A percentile compares a stretch with the other conserved stretches of the same genome.
These are phyloP conservation scores for Alternaria angustiovoidea DNA, from an alignment of 2,329 filamentous ascomycete species.

Conservation along the genomic window DNA sequence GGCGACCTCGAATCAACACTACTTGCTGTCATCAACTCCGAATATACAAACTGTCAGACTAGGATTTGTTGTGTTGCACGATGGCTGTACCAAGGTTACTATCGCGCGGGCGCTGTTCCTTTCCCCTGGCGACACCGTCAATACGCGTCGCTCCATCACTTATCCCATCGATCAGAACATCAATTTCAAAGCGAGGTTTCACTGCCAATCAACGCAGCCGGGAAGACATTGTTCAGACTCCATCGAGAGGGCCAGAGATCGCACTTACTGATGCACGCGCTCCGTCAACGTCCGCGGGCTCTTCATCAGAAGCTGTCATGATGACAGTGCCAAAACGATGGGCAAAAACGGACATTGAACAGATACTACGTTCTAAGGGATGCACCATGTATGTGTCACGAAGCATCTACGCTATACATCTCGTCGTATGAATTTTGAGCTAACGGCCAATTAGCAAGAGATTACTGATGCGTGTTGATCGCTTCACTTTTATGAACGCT, in stretches of 20 bases:
- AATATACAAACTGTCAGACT: background rate
- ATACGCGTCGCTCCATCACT: slow-evolving; percentile 19
- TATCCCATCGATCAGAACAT: slow-evolving; percentile 16
- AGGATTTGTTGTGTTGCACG: background rate
- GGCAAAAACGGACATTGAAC: slow-evolving; percentile 20
- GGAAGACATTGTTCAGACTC: slow-evolving; percentile 14
- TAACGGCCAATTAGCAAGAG: slow-evolving; percentile 20
- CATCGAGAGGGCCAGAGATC: slow-evolving; percentile 14
- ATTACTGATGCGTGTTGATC: slow-evolving; percentile 28
- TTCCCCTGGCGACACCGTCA: slow-evolving; percentile 20
- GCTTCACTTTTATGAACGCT: slow-evolving; percentile 28
- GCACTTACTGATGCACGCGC: slow-evolving; percentile 8
- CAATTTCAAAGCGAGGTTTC: slow-evolving; percentile 22
- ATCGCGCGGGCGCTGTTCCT: slow-evolving; percentile 17
- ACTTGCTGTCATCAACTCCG: background rate
- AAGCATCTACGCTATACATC: background rate
- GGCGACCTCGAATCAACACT: background rate
- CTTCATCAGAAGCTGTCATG: slow-evolving; percentile 20
- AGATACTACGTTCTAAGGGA: slow-evolving; percentile 23
- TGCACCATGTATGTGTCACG: slow-evolving; percentile 28
- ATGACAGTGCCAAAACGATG: slow-evolving; percentile 18
- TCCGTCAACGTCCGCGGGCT: background rate
- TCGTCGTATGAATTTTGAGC: slow-evolving; percentile 4
- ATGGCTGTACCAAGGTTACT: slow-evolving; percentile 29
- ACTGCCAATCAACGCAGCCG: slow-evolving; percentile 14